Evolutionary conservation across 441 rosid genomes (phyloP).

Genomic region (Euphorbia schlechtendalii): DNA sequence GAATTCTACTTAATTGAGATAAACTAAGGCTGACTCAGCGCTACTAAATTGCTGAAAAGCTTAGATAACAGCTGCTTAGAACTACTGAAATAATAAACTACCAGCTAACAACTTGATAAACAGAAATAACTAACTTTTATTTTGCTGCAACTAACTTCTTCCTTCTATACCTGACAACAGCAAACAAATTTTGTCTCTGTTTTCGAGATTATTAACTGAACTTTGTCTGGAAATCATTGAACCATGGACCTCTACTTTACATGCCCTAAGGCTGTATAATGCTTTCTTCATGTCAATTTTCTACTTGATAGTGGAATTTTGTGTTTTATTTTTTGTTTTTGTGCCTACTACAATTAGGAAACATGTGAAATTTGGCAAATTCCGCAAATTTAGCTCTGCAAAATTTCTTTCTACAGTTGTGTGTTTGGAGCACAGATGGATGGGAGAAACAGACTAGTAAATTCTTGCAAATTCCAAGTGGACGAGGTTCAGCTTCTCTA

Average conservation of each 20-base stretch:
- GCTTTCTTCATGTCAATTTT: no score
- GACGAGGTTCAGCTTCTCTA: slow-evolving; percentile 46
- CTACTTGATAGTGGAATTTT: no score
- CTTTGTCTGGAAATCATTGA: slow-evolving; percentile 14
- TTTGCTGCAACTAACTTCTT: no score
- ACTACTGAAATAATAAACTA: no score
- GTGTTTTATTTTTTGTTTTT: slow-evolving; percentile 1
- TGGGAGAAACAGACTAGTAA: slow-evolving; percentile 88
- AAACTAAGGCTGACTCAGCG: no score
- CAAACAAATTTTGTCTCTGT: not conserved
- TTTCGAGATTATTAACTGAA: slow-evolving; percentile 1
- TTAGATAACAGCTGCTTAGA: no score
- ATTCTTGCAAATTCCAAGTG: slow-evolving; percentile 68
- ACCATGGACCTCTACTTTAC: not conserved
- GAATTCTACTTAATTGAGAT: no score
- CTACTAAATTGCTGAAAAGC: no score
- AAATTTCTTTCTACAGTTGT: slow-evolving; percentile 43
- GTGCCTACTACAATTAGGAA: not conserved
- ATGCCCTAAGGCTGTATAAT: no score
- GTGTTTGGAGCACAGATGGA: slow-evolving; percentile 90
- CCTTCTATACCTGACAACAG: no score
- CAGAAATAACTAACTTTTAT: no score
- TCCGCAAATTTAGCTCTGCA: not conserved
- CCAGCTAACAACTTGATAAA: no score
- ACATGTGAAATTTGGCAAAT: slow-evolving; percentile 2